phyloP scores from a whole-genome alignment of 129 eudicot species.

The Rutidosis leptorrhynchoides region DNA sequence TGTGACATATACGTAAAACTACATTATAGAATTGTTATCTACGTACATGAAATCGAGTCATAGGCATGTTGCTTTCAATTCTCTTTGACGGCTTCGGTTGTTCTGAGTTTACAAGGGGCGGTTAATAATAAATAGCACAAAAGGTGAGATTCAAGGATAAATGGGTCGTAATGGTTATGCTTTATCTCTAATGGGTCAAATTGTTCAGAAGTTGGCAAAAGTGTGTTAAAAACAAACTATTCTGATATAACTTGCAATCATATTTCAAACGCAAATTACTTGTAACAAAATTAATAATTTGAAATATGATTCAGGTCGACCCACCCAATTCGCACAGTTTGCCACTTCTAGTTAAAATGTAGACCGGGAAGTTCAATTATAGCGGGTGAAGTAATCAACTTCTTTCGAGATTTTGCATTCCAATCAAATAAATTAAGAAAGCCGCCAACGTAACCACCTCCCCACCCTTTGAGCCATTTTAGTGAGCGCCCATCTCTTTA shows the following conservation, averaged over 20 bases:
- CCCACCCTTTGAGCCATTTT: slow-evolving; percentile 67
- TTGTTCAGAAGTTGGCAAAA: no score
- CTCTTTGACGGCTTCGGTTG: slow-evolving; percentile 81
- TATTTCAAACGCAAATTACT: background rate
- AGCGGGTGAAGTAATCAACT: slow-evolving; percentile 77
- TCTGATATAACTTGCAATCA: background rate
- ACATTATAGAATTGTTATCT: background rate
- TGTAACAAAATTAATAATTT: background rate
- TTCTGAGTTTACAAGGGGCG: slow-evolving; percentile 41
- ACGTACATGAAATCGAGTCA: slow-evolving; percentile 54
- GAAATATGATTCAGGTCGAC: background rate
- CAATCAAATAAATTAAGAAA: slow-evolving; percentile 93
- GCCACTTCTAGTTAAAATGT: background rate
- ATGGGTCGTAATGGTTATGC: background rate
- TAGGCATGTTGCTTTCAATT: slow-evolving; percentile 61
- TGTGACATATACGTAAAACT: background rate
- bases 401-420: slow-evolving; percentile 93
- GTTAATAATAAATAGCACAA: background rate
- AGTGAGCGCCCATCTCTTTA: slow-evolving; percentile 67
- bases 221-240: background rate
- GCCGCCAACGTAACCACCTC: slow-evolving; percentile 89
- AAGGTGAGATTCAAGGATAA: no score
- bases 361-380: slow-evolving; percentile 10
- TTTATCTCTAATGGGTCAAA: slow-evolving; percentile 14
- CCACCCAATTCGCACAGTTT: background rate